phyloP scores from a whole-genome alignment of 345 rosid genomes.

The Kernera saxatilis region DNA sequence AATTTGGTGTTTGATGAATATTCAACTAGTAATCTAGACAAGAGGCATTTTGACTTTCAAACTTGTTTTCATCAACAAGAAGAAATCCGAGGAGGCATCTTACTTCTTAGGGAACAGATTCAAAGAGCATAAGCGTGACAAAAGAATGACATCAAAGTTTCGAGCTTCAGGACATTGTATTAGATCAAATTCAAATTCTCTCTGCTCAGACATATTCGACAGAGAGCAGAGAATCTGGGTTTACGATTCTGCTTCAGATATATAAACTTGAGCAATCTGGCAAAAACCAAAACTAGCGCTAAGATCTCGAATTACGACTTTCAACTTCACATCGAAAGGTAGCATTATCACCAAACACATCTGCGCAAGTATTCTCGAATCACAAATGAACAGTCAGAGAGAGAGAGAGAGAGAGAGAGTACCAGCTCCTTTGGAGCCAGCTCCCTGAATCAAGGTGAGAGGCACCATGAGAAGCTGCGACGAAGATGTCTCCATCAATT shows the following conservation, averaged over 20 bases:
- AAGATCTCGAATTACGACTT: no score
- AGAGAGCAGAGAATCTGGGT: no score
- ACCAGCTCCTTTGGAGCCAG: slow-evolving; percentile 88
- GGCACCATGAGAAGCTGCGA: slow-evolving; percentile 56
- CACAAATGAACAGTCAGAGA: background rate
- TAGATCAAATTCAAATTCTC: background rate
- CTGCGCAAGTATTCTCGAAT: background rate
- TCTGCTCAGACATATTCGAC: no score
- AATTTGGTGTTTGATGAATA: background rate
- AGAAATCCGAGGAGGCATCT: background rate
- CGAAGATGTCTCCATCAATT: slow-evolving; percentile 14
- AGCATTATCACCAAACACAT: slow-evolving; percentile 1
- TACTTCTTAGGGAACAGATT: background rate
- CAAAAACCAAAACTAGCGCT: no score
- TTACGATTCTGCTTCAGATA: background rate
- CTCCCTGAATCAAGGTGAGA: slow-evolving; percentile 76
- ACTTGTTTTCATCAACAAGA: background rate
- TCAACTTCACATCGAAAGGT: no score
- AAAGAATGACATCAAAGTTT: background rate
- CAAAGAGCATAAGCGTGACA: background rate
- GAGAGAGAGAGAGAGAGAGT: background rate
- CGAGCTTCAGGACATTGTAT: background rate
- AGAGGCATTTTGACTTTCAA: background rate
- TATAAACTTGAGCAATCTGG: background rate
- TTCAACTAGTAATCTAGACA: background rate